Evolutionary conservation across 306 rosid genomes (phyloP).

Genomic region (Hippophae rhamnoides): DNA sequence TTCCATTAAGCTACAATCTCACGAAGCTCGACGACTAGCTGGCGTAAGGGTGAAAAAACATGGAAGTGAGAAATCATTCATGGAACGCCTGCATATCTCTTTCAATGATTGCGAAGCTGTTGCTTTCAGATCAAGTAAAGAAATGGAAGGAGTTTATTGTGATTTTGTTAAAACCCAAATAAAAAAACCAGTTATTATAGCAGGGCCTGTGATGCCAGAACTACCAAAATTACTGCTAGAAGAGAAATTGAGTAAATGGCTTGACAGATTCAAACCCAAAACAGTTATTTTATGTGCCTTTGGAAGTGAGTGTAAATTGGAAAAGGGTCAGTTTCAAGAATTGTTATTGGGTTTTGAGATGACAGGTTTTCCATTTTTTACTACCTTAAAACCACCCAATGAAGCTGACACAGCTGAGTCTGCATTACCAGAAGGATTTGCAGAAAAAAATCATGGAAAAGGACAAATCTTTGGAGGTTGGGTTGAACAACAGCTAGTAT

Average conservation of each 20-base stretch:
- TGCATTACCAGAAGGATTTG: slow-evolving; percentile 53
- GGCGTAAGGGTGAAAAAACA: not conserved
- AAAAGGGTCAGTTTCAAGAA: slow-evolving; percentile 36
- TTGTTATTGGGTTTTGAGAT: slow-evolving; percentile 61
- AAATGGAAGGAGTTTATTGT: slow-evolving; percentile 47
- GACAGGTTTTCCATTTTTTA: slow-evolving; percentile 42
- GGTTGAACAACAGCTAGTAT: slow-evolving; percentile 53
- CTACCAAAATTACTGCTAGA: slow-evolving; percentile 27
- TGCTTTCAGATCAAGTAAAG: slow-evolving; percentile 42
- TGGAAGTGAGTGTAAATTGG: slow-evolving; percentile 45
- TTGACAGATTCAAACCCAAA: slow-evolving; percentile 28
- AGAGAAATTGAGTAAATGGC: slow-evolving; percentile 46
- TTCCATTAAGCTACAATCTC: slow-evolving; percentile 29
- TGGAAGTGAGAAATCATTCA: slow-evolving; percentile 28
- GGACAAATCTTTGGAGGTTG: slow-evolving; percentile 57
- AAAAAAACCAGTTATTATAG: slow-evolving; percentile 35
- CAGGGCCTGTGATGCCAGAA: slow-evolving; percentile 41
- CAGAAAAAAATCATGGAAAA: slow-evolving; percentile 34
- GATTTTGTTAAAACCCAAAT: slow-evolving; percentile 31
- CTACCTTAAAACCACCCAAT: slow-evolving; percentile 44
- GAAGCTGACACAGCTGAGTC: slow-evolving; percentile 33
- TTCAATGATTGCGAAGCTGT: slow-evolving; percentile 30
- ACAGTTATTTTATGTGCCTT: slow-evolving; percentile 49
- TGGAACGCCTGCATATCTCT: slow-evolving; percentile 19
- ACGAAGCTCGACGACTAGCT: slow-evolving; percentile 25